Evolutionary conservation across 352 stramenopile genomes (phyloP), one percentile per base, ranked within the genome.

Genomic region (Plasmopara viticola): DNA sequence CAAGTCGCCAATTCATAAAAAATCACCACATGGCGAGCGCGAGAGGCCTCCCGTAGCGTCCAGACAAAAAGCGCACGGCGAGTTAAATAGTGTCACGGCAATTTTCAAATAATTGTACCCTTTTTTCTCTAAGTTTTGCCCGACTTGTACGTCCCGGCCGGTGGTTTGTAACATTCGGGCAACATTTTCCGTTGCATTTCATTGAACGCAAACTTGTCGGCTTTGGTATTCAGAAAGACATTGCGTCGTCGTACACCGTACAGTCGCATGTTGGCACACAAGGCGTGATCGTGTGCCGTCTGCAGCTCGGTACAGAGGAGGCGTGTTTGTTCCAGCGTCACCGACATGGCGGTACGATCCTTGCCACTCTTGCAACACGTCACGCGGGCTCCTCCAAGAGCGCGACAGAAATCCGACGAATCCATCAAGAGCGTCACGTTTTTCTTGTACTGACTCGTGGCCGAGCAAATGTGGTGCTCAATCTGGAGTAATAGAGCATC

Each of bases 311-410:
- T 66, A 17, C 64, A 81, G 44, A 78, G 72, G 20, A 90, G 64
- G 28, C 80, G 72, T 14, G 75, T 72, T 50, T 98, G 86, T 64
- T 98, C 96, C 33, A 97, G 82, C 28, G 94, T 98, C 25, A 98
- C 85, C 41, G 95, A 96, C 95, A 99, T 99, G 17, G 92, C 94
- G 28, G 95, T 99, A 44, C 95, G 86, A 69, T 99, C 95, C 64
- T 99, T 99, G 13, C 94, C 95, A 58, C 78, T 96, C 68, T 99
- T 99, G 68, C 95, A 99, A 74, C 96, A 98, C 13, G 96, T 96
- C n/a, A 95, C 74, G 33, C 88, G 87, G 0, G 89, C 90, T 30
- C 86, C 93, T n/a, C 90, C 88, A 6, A 98, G 64, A 42, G 74
- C 68, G 44, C 83, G 66, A 43, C 83, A 93, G 53, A 93, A 88